Conservation (phyloP, 768 basidiomycete genomes). For the Boletus fagicola region DNA sequence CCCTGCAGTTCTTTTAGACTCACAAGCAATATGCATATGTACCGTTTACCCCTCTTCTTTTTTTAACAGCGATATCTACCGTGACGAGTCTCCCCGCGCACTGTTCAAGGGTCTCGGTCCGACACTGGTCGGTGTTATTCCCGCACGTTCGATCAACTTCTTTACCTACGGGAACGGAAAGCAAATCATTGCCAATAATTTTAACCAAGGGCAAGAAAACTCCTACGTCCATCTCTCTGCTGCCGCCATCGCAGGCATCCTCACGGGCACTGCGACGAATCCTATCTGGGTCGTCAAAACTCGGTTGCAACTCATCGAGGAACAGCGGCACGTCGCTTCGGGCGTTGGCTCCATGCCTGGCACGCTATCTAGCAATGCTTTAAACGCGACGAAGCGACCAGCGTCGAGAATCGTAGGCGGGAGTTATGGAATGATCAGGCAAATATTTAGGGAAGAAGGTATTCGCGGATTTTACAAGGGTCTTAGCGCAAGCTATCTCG, state of each 20-base stretch:
- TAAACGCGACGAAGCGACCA: slow-evolving; percentile 8
- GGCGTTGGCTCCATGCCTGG: neutral
- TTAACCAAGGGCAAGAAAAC: slow-evolving; percentile 78
- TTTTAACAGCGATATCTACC: slow-evolving; percentile 74
- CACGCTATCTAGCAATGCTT: neutral
- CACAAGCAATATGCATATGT: neutral
- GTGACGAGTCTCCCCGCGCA: slow-evolving; percentile 82
- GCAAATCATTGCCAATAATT: slow-evolving; percentile 77
- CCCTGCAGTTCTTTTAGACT: neutral
- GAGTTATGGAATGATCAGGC: slow-evolving; percentile 59
- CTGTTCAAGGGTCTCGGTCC: slow-evolving; percentile 95
- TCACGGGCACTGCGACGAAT: slow-evolving; percentile 89
- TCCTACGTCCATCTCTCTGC: slow-evolving; percentile 81
- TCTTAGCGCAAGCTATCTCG: slow-evolving; percentile 89
- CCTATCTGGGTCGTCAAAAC: slow-evolving; percentile 99
- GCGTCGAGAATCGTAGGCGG: slow-evolving; percentile 43
- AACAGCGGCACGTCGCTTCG: slow-evolving; percentile 19
- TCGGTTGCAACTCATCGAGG: slow-evolving; percentile 72
- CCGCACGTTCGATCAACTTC: slow-evolving; percentile 96
- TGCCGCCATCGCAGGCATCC: slow-evolving; percentile 82
- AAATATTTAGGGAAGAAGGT: slow-evolving; percentile 81
- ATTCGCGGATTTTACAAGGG: slow-evolving; percentile 92
- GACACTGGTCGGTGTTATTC: slow-evolving; percentile 91
- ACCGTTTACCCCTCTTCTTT: neutral
- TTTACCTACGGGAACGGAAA: slow-evolving; percentile 98